Evolutionary conservation across 306 rosid genomes (phyloP), one percentile per base, ranked within the genome.

Genomic region (Cercis canadensis): DNA sequence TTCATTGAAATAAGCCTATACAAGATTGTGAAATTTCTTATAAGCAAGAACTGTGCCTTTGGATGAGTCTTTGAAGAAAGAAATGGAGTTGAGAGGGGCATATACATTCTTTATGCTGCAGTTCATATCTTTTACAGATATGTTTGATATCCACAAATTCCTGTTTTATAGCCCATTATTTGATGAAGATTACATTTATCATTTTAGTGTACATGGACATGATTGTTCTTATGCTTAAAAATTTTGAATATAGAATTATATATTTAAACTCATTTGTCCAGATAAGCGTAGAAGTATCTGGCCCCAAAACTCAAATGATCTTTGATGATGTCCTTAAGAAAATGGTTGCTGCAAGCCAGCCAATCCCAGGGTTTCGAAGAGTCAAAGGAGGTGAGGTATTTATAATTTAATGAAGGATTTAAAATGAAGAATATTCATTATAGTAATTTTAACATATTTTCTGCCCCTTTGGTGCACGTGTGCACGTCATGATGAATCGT

Each of bases 341-440:
- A 83, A 90, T 92, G 96, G 96, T 90, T 59, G 85, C 86, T 53
- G 93, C 85, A 53, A 97, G 97, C 29, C 97, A 93, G 76, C 98
- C 98, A 17, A 93, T 93, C 69, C 97, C 94, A 2, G 96, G 98
- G 33, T 90, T 93, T 74, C 81, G 98, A 70, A 90, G 98, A 84
- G 92, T 84, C 45, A 93, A 87, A 87, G 98, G 97, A 87, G 98
- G 98, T 93, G 61, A 67, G 70, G 31, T 75, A 44, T 54, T 66
- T 72, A 5, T 49, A 51, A n/a, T 49, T 39, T 2, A 7, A 39
- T 40, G 41, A 44, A 46, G 9, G 15, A 60, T 44, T 72, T 43
- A 24, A 56, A 60, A 66, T 64, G 9, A 14, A 11, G 21, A 24
- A 34, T 3, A 3, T 4, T 34, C 39, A 34, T 34, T 3, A 4